Evolutionary conservation across 345 rosid species (phyloP).

Genomic region (Rubroshorea leprosula): DNA sequence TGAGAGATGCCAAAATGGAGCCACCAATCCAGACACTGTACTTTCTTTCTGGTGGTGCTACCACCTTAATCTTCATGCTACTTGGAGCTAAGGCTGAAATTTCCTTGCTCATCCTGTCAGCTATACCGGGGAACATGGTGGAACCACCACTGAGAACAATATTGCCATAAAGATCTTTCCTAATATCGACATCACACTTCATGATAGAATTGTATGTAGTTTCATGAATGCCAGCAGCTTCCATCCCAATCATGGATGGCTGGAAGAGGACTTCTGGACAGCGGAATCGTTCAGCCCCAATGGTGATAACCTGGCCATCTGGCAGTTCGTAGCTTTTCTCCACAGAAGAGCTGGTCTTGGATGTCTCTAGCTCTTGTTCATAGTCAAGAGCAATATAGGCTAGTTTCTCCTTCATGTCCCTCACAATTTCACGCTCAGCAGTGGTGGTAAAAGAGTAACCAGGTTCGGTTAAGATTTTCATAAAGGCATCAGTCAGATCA

Average conservation of each 20-base stretch:
- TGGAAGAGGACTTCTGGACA: slow-evolving; percentile 10
- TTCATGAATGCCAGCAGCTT: slow-evolving; percentile 7
- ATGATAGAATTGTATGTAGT: slow-evolving; percentile 8
- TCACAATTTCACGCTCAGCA: slow-evolving; percentile 10
- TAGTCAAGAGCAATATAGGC: slow-evolving; percentile 10
- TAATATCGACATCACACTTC: slow-evolving; percentile 8
- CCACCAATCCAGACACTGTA: slow-evolving; percentile 11
- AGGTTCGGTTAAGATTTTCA: slow-evolving; percentile 4
- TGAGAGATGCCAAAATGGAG: slow-evolving; percentile 7
- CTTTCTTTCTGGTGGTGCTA: slow-evolving; percentile 6
- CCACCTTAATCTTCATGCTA: slow-evolving; percentile 11
- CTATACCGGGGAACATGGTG: slow-evolving; percentile 7
- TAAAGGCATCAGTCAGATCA: slow-evolving; percentile 5
- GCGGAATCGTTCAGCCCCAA: slow-evolving; percentile 7
- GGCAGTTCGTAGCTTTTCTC: slow-evolving; percentile 4
- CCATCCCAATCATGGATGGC: slow-evolving; percentile 7
- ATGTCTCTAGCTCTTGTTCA: slow-evolving; percentile 5
- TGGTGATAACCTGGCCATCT: slow-evolving; percentile 6
- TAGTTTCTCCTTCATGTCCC: slow-evolving; percentile 6
- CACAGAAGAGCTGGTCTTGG: slow-evolving; percentile 2
- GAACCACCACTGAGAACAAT: slow-evolving; percentile 10
- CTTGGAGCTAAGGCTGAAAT: slow-evolving; percentile 6
- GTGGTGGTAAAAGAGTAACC: slow-evolving; percentile 7
- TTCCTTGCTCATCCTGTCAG: slow-evolving; percentile 8
- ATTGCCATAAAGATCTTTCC: slow-evolving; percentile 6